phyloP scores from a whole-genome alignment of 352 stramenopile genomes.

The Pythium rishiriense region DNA sequence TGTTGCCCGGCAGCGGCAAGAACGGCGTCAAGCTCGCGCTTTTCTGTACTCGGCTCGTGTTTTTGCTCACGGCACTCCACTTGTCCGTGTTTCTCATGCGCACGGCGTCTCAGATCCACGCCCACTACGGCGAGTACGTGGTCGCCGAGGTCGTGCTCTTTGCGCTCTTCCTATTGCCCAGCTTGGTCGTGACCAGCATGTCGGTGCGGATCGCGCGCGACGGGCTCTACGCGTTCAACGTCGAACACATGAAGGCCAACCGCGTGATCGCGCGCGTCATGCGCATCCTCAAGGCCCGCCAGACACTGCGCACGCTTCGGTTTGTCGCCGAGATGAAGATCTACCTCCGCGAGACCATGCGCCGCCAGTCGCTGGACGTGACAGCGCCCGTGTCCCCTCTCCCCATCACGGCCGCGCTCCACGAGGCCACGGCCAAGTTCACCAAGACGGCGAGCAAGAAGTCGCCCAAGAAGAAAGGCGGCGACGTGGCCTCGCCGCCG shows the following conservation, averaged over 20 bases:
- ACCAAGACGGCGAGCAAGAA: slow-evolving; percentile 24
- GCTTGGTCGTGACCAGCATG: slow-evolving; percentile 58
- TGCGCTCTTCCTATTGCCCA: slow-evolving; percentile 51
- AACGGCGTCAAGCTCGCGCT: slow-evolving; percentile 63
- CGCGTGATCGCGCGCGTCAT: slow-evolving; percentile 66
- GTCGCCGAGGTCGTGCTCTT: slow-evolving; percentile 32
- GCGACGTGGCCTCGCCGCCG: not conserved
- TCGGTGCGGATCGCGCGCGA: slow-evolving; percentile 66
- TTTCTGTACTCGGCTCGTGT: slow-evolving; percentile 69
- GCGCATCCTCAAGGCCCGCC: slow-evolving; percentile 59
- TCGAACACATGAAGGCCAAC: slow-evolving; percentile 74
- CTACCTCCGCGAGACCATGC: slow-evolving; percentile 58
- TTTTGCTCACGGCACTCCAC: slow-evolving; percentile 70
- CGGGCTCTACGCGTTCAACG: slow-evolving; percentile 69
- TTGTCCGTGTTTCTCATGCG: slow-evolving; percentile 63
- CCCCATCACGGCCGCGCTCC: slow-evolving; percentile 43
- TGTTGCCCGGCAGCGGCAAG: slow-evolving; percentile 28
- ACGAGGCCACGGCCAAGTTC: slow-evolving; percentile 36
- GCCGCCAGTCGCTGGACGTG: slow-evolving; percentile 12
- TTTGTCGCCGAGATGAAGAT: slow-evolving; percentile 83
- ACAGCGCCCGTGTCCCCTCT: slow-evolving; percentile 11
- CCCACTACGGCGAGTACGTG: slow-evolving; percentile 11
- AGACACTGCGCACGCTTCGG: slow-evolving; percentile 67
- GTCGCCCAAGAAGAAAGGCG: slow-evolving; percentile 16
- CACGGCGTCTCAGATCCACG: slow-evolving; percentile 39